Percentiles rank a stretch among this genome's conserved stretches.
Conservation (phyloP, 106 monocot genomes). For the Gastrodia elata region DNA sequence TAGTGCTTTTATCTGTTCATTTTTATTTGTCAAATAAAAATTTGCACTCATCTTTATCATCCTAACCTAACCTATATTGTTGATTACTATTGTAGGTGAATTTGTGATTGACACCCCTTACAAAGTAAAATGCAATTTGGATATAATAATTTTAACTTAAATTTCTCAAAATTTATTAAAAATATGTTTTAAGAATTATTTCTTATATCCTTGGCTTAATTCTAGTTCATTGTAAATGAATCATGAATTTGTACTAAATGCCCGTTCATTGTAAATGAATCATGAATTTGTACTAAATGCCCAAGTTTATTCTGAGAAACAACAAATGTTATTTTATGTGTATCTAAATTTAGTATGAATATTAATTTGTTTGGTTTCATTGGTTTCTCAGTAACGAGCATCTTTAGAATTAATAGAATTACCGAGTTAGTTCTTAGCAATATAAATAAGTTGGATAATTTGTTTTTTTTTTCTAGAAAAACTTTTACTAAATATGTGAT, state of each 20-base stretch:
- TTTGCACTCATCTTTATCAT: no score
- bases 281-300: neutral
- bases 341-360: neutral
- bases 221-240: neutral
- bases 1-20: no score
- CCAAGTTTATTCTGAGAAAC: neutral
- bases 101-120: slow-evolving; percentile 84
- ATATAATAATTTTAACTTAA: slow-evolving; percentile 63
- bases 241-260: no score
- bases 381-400: neutral
- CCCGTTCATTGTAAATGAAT: no score
- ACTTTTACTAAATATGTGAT: neutral
- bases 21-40: no score
- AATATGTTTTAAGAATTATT: neutral
- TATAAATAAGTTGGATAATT: neutral
- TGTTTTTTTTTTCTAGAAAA: neutral
- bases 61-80: no score
- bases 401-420: neutral
- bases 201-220: neutral
- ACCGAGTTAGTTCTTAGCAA: neutral
- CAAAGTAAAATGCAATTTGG: slow-evolving; percentile 87
- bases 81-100: slow-evolving; percentile 36
- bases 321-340: neutral
- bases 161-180: slow-evolving; percentile 7
- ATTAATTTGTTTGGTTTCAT: neutral